Evolutionary conservation across 768 basidiomycete species (phyloP).

Genomic region (Favolaschia claudopus): DNA sequence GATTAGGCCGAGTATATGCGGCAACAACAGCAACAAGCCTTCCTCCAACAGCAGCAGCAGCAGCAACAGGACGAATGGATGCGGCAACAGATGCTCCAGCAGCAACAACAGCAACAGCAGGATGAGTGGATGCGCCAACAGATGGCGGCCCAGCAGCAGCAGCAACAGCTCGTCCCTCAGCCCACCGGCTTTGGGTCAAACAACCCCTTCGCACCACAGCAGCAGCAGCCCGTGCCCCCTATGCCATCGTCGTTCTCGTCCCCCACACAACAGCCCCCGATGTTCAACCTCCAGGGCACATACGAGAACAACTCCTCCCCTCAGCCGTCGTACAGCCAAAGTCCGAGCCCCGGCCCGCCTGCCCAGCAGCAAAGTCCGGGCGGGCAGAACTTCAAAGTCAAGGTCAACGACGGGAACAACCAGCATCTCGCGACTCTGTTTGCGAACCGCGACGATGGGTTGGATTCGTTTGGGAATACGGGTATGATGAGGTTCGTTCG

Average conservation of each 20-base stretch:
- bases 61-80: conserved; percentile 54
- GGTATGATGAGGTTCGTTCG: conserved; percentile 71
- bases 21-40: conserved; percentile 65
- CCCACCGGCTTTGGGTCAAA: conserved; percentile 90
- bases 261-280: conserved; percentile 44
- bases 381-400: conserved; percentile 46
- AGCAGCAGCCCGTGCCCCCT: conserved; percentile 43
- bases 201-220: conserved; percentile 86
- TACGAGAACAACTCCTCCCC: conserved; percentile 63
- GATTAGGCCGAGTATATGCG: conserved; percentile 72
- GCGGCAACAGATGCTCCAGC: conserved; percentile 54
- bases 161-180: conserved; percentile 58
- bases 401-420: conserved; percentile 66
- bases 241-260: conserved; percentile 42
- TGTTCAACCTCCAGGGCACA: conserved; percentile 76
- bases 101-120: conserved; percentile 68
- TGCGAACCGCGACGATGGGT: conserved; percentile 89
- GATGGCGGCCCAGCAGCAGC: conserved; percentile 32
- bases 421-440: conserved; percentile 83
- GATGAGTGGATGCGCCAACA: conserved; percentile 30
- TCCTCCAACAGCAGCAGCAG: conserved; percentile 59
- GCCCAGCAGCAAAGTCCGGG: conserved; percentile 41
- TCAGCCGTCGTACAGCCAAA: conserved; percentile 51
- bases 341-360: conserved; percentile 40
- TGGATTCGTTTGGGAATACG: conserved; percentile 95